These are phyloP conservation scores for Picea abies DNA, from an alignment of 83 land plant species.

Conservation along the genomic window DNA sequence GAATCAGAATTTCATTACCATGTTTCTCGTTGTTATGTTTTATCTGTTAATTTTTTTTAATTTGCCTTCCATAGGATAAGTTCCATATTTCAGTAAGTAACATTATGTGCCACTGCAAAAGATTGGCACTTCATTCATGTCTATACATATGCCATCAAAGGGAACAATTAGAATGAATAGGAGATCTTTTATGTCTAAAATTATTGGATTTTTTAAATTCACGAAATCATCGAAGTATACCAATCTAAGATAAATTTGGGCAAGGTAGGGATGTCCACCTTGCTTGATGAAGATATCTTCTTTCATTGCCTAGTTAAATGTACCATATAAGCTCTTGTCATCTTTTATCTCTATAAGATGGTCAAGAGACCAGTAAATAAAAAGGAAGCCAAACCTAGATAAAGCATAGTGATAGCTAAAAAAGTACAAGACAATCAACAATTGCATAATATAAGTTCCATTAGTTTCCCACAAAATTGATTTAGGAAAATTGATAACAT, in stretches of 20 bases:
- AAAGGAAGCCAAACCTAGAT: neutral
- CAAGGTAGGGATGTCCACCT: conserved; percentile 40
- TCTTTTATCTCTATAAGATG: conserved; percentile 25
- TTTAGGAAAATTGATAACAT: neutral
- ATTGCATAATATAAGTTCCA: neutral
- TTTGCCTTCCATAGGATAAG: conserved; percentile 25
- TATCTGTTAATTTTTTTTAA: neutral
- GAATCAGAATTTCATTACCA: too few species aligned
- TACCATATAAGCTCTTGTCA: conserved; percentile 24
- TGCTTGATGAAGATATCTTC: conserved; percentile 40
- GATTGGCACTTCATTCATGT: conserved; percentile 94
- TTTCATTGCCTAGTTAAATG: conserved; percentile 30
- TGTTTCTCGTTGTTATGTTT: too few species aligned
- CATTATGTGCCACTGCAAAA: conserved; percentile 58
- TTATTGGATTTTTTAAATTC: conserved; percentile 27
- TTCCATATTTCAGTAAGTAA: conserved; percentile 22
- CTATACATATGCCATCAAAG: conserved; percentile 92
- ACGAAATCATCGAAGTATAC: conserved; percentile 49
- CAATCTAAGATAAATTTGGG: conserved; percentile 59
- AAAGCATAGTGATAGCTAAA: neutral
- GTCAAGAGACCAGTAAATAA: neutral
- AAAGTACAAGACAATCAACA: neutral
- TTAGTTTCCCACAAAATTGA: neutral
- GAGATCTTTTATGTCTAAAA: conserved; percentile 42
- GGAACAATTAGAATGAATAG: conserved; percentile 11